Percentiles rank a stretch among this genome's conserved stretches.
phyloP scores from a whole-genome alignment of 225 moss, liverwort and hornwort genomes.

The Sphagnum contortum region DNA sequence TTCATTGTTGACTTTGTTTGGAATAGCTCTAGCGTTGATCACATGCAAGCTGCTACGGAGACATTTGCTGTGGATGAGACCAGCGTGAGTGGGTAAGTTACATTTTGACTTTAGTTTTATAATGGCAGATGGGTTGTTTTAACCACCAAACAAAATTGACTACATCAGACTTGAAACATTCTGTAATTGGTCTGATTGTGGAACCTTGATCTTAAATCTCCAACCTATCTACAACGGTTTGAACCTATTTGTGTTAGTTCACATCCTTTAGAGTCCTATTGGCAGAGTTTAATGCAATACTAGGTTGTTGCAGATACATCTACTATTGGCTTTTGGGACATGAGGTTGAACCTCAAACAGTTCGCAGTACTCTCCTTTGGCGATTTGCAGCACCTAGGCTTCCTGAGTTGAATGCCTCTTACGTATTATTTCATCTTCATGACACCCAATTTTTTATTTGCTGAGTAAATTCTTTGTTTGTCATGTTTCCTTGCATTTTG shows the following conservation, averaged over 20 bases:
- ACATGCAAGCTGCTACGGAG: conserved; percentile 60
- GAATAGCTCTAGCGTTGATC: conserved; percentile 60
- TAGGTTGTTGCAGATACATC: conserved; percentile 28
- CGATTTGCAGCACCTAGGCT: conserved; percentile 56
- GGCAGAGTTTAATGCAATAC: too few species aligned
- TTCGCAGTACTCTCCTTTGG: conserved; percentile 49
- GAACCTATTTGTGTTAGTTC: too few species aligned
- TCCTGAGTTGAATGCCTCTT: conserved; percentile 54
- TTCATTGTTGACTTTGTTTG: conserved; percentile 62
- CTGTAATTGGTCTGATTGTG: too few species aligned
- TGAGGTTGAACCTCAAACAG: conserved; percentile 46
- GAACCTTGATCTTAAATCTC: not conserved
- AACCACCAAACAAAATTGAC: too few species aligned
- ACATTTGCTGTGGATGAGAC: conserved; percentile 62
- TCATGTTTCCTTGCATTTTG: too few species aligned
- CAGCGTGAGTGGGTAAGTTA: conserved; percentile 43
- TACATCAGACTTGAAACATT: too few species aligned
- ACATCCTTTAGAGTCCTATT: too few species aligned
- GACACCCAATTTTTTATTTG: too few species aligned
- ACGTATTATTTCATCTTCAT: conserved; percentile 15
- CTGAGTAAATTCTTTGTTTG: not conserved
- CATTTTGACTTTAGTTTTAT: too few species aligned
- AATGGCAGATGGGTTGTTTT: too few species aligned
- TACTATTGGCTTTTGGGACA: conserved; percentile 55
- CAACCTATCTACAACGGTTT: too few species aligned